Percentiles rank a stretch among this genome's conserved stretches.
These are phyloP conservation scores for Juncus effusus DNA, from an alignment of 176 grass and related monocot genomes.

Conservation along the genomic window DNA sequence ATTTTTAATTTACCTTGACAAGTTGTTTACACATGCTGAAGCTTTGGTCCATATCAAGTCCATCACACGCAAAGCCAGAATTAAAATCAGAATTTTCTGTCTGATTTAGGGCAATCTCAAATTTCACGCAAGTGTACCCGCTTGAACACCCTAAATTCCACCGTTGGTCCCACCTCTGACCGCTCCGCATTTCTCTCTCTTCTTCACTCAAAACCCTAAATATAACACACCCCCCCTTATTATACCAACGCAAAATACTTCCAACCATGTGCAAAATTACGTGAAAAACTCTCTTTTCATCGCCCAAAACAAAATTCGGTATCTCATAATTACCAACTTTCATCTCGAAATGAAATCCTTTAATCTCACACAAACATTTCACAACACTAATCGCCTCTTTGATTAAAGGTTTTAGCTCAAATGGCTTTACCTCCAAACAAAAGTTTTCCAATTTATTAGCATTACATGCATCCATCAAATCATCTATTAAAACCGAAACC, in stretches of 20 bases:
- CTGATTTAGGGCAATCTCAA: conserved; percentile 42
- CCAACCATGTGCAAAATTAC: conserved; percentile 53
- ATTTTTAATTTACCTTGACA: conserved; percentile 36
- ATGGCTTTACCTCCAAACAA: conserved; percentile 35
- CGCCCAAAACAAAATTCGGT: conserved; percentile 44
- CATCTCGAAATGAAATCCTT: conserved; percentile 41
- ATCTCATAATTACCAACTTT: conserved; percentile 35
- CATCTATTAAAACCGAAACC: conserved; percentile 52
- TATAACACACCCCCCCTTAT: conserved; percentile 22
- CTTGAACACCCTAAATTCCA: conserved; percentile 23
- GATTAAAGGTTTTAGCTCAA: conserved; percentile 44
- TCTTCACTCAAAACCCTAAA: conserved; percentile 32
- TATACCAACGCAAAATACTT: conserved; percentile 19
- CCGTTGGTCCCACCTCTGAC: conserved; percentile 43
- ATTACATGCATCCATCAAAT: conserved; percentile 49
- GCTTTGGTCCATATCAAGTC: conserved; percentile 54
- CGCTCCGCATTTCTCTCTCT: conserved; percentile 34
- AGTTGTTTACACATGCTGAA: conserved; percentile 47
- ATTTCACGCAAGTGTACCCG: conserved; percentile 36
- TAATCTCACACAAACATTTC: conserved; percentile 48
- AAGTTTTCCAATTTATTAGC: conserved; percentile 38
- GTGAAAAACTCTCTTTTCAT: conserved; percentile 57
- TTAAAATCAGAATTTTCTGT: conserved; percentile 17
- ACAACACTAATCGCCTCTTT: conserved; percentile 41
- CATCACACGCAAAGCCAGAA: conserved; percentile 25